A percentile compares a stretch with the other conserved stretches of the same genome.
These are phyloP conservation scores for Pseudomonodictys pantanalensis DNA, from an alignment of 495 filamentous ascomycete species.

Conservation along the genomic window DNA sequence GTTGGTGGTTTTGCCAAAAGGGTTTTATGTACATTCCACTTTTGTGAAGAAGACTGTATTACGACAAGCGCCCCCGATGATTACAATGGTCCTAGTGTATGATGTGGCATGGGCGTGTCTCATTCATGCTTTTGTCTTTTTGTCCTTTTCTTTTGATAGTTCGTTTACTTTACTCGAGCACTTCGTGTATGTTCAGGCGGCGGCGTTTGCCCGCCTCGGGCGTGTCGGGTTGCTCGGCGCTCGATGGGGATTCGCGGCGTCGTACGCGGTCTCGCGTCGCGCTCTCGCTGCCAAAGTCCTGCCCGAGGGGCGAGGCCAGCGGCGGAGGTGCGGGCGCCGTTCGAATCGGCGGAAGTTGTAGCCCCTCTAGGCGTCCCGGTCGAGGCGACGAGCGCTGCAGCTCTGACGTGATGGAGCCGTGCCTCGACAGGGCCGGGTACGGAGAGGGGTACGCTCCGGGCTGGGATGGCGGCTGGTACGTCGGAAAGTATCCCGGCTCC, in stretches of 20 bases:
- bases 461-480: conserved; percentile 25
- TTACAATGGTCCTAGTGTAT: too few relatives aligned
- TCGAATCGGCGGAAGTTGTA: conserved; percentile 32
- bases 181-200: conserved; percentile 36
- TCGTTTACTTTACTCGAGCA: conserved; percentile 25
- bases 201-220: conserved; percentile 34
- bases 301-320: conserved; percentile 8
- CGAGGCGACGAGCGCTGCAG: background rate
- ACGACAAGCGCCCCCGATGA: too few relatives aligned
- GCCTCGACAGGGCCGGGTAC: conserved; percentile 25
- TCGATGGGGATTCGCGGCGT: conserved; percentile 19
- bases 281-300: conserved; percentile 21
- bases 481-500: conserved; percentile 28
- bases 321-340: conserved; percentile 17
- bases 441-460: conserved; percentile 23
- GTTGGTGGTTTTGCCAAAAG: too few relatives aligned
- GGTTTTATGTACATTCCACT: too few relatives aligned
- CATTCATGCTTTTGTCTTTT: background rate
- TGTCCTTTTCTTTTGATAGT: conserved; percentile 2
- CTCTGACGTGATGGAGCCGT: conserved; percentile 17
- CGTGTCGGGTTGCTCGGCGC: conserved; percentile 22
- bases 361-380: conserved; percentile 11
- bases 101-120: too few relatives aligned
- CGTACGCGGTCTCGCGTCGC: conserved; percentile 20
- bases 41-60: too few relatives aligned